These are phyloP conservation scores for Magnaporthiopsis incrustans DNA, from an alignment of 2,329 filamentous ascomycete genomes.

Conservation along the genomic window DNA sequence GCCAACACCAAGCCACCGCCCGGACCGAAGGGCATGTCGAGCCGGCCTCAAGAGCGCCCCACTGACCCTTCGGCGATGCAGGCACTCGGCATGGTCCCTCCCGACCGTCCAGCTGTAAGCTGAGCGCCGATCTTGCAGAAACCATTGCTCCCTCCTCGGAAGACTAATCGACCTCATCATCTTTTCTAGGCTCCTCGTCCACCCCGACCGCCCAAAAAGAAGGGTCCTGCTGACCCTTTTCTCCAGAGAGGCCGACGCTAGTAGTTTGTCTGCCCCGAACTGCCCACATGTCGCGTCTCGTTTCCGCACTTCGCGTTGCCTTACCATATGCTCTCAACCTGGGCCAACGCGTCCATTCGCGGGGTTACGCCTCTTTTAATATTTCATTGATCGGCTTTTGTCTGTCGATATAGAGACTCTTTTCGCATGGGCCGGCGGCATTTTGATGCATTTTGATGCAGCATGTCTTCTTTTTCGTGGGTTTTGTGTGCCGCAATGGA, in stretches of 20 bases:
- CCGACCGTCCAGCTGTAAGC: constrained; percentile 31
- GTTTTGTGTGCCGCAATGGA: not conserved
- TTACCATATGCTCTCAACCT: not conserved
- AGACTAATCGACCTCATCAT: not conserved
- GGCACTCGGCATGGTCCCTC: constrained; percentile 39
- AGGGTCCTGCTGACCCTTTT: constrained; percentile 35
- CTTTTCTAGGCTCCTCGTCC: constrained; percentile 6
- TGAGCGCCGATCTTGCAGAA: not conserved
- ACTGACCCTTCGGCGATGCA: constrained; percentile 45
- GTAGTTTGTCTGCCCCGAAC: not conserved
- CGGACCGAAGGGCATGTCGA: constrained; percentile 10
- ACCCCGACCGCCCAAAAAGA: constrained; percentile 24
- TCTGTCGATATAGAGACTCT: not conserved
- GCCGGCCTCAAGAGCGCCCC: constrained; percentile 18
- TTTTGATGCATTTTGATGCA: not conserved
- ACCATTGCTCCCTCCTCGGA: too few species aligned
- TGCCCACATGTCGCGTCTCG: not conserved
- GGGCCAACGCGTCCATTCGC: not conserved
- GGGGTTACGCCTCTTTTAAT: not conserved
- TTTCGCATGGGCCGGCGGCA: not conserved
- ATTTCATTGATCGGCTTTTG: not conserved
- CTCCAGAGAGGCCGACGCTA: constrained; percentile 26
- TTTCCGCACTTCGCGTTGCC: not conserved
- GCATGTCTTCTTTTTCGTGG: not conserved
- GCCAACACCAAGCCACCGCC: constrained; percentile 7